Evolutionary conservation across 179 eudicot species (phyloP), one percentile per base, ranked within the genome.

Genomic region (Actinidia chinensis): DNA sequence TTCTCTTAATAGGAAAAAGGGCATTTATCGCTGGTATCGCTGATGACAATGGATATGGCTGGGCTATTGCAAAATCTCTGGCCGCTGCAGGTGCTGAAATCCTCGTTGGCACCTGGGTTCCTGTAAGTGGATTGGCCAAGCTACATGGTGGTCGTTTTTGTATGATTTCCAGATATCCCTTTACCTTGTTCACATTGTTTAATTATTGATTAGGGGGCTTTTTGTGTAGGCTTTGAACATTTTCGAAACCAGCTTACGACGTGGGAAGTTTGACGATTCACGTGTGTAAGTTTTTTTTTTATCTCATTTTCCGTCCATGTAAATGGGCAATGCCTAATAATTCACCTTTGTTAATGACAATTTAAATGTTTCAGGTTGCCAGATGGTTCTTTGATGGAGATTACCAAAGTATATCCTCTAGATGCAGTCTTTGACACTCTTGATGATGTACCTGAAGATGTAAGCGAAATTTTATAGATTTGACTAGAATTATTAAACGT

Each of bases 51-150:
- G 98, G 98, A 82, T 95, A 93, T 83, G 98, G 98, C 79, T 95
- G 98, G 98, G 98, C 98, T 64, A 95, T 95, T 73, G 98, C 98
- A 48, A 95, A 93, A 78, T 93, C 98, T 75, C 86, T 95, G 61
- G 97, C 97, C 74, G 98, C 98, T 78, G 98, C 98, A 76, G 98
- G 98, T 85, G 98, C 98, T 76, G 98, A 95, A 89, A 91, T 95
- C 91, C 93, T 95, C 56, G 91, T 95, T 79, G 98, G 98, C 59
- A 95, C 98, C 67, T 95, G 98, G 98, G 98, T 95, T 61, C 98
- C 98, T 73, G 98, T 95, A 85, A 90, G 95, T 84, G 42, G 52
- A 59, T 48, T 66, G 50, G 68, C 54, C 5, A 72, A 28, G 55
- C 54, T 23, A 28, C 36, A 22, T 78, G 74, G 55, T 78, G 74